Base-by-base conservation (phyloP, 2,329 filamentous ascomycete genomes). In the Talaromyces sp. region DNA sequence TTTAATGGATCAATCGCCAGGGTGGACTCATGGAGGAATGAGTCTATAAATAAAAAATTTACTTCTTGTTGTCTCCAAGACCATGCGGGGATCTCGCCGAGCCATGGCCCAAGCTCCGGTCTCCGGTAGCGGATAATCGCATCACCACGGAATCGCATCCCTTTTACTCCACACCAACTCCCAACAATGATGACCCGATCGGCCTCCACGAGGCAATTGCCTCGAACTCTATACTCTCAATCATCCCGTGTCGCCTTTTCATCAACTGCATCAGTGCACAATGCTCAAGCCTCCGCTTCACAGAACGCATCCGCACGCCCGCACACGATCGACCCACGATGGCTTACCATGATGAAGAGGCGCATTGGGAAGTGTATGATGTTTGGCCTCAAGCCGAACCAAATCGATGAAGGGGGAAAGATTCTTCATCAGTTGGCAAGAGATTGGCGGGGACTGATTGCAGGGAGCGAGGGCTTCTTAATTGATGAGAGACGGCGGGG, bases 401-500 rank as follows among this genome's bases (percentile, higher is more conserved):
- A 91, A 66, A 75, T 83, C 3, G 62, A 73, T 6, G 79, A 82
- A 45, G 87, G 86, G 0, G 83, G 81, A 0, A 65, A 65, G 1
- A 80, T 92, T n/a, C 66, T 90, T 20, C 74, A 78, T 41, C 77
- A 82, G 35, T 68, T 92, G 19, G 80, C 83, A 2, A 71, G 67
- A 8, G 84, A 90, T 58, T 94, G 90, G 90, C 77, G 88, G 39
- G 82, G 84, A 60, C 74, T 94, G 51, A 74, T 89, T 27, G 88
- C 86, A 0, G 89, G 89, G 0, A 85, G 85, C 52, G 88, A 93
- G 65, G 90, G 90, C 0, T 95, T 86, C 69, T 71, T 94, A 57
- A 89, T 86, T 0, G 81, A 78, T 10, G 77, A 80, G 54, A 80
- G 82, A 60, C 78, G 84, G 46, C 83, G 80, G 41, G 84, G 89